These are phyloP conservation scores for Kazachstania bromeliacearum DNA, from an alignment of 805 yeast species.

Conservation along the genomic window DNA sequence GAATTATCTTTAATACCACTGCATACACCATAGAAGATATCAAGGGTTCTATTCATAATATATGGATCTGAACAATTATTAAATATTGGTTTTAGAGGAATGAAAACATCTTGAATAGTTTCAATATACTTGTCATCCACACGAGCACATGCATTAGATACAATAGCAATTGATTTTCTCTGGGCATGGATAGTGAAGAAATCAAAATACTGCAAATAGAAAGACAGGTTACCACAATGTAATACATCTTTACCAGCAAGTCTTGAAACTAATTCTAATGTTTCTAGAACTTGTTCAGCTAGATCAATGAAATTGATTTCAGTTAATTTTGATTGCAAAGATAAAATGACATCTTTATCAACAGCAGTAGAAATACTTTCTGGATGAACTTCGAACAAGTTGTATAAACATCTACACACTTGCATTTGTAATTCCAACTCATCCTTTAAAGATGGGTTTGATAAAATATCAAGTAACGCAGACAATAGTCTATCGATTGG, in stretches of 20 bases:
- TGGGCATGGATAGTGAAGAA: slow-evolving; percentile 87
- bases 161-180: slow-evolving; percentile 63
- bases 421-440: slow-evolving; percentile 75
- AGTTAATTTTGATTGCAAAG: slow-evolving; percentile 51
- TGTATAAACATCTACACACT: slow-evolving; percentile 76
- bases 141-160: slow-evolving; percentile 55
- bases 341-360: slow-evolving; percentile 54
- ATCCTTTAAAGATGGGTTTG: slow-evolving; percentile 46
- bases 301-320: slow-evolving; percentile 81
- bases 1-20: slow-evolving; percentile 15
- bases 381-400: slow-evolving; percentile 64
- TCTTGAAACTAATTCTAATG: slow-evolving; percentile 57
- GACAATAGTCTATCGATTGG: slow-evolving; percentile 50
- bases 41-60: slow-evolving; percentile 15
- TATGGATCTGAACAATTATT: slow-evolving; percentile 42
- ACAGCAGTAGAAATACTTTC: slow-evolving; percentile 57
- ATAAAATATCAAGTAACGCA: slow-evolving; percentile 48
- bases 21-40: slow-evolving; percentile 21
- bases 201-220: slow-evolving; percentile 68
- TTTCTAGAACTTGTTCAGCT: slow-evolving; percentile 82
- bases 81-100: slow-evolving; percentile 45
- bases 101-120: slow-evolving; percentile 48
- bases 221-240: slow-evolving; percentile 47
- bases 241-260: slow-evolving; percentile 44
- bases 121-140: slow-evolving; percentile 35